These are phyloP conservation scores for Colletotrichum acutatum DNA, from an alignment of 2,329 filamentous ascomycete genomes.

Conservation along the genomic window DNA sequence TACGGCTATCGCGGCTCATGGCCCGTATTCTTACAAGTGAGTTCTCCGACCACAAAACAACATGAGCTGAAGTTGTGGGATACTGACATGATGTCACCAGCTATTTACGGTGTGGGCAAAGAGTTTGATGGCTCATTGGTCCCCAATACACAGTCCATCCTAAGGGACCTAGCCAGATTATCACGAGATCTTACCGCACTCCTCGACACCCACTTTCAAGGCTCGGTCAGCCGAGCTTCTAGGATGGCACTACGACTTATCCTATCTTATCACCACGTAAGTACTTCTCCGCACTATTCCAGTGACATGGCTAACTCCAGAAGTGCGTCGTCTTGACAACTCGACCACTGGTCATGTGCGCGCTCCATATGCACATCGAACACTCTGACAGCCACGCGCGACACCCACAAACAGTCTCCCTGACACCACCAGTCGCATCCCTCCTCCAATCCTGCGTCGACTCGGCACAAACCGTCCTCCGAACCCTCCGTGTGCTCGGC, in stretches of 20 bases:
- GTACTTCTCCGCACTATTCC: fast-evolving
- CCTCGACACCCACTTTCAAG: constrained; percentile 34
- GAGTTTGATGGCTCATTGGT: constrained; percentile 35
- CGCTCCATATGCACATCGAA: constrained; percentile 42
- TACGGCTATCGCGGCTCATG: constrained; percentile 33
- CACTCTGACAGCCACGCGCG: constrained; percentile 22
- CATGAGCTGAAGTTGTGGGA: fast-evolving
- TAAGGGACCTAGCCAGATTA: constrained; percentile 28
- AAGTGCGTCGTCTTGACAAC: constrained; percentile 36
- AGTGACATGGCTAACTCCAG: not conserved
- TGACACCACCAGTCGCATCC: constrained; percentile 30
- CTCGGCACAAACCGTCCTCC: constrained; percentile 34
- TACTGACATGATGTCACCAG: not conserved
- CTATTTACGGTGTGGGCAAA: constrained; percentile 35
- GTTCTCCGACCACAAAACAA: not conserved
- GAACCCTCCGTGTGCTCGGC: constrained; percentile 33
- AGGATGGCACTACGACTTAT: constrained; percentile 35
- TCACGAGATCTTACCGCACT: constrained; percentile 31
- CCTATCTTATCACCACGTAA: constrained; percentile 40
- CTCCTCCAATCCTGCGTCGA: constrained; percentile 35
- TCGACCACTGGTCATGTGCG: constrained; percentile 35
- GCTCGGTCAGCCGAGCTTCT: constrained; percentile 33
- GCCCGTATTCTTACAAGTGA: constrained; percentile 33
- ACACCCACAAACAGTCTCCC: constrained; percentile 16
- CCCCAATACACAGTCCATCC: constrained; percentile 32